Conservation (phyloP, 495 filamentous ascomycete genomes). For the Penicillium paradoxum region DNA sequence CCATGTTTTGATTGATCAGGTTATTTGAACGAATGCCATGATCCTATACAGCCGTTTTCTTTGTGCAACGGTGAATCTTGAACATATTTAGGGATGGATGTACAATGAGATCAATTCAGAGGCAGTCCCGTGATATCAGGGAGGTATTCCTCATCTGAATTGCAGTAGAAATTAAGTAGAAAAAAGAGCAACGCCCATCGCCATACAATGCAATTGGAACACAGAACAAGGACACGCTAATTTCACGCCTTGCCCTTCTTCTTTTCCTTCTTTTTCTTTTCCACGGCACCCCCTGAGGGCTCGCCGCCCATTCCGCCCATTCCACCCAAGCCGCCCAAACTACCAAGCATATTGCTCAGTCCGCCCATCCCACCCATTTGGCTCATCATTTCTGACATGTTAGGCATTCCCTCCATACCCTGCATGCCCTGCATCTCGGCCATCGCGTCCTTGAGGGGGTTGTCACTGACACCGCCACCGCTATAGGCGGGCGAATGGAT, state of each 20-base stretch:
- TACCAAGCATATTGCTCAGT: constrained; percentile 31
- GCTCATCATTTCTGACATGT: constrained; percentile 27
- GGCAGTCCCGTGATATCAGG: constrained; percentile 4
- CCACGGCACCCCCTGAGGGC: constrained; percentile 34
- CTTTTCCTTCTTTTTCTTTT: constrained; percentile 50
- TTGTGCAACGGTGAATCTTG: not conserved
- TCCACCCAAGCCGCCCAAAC: constrained; percentile 28
- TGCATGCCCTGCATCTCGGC: constrained; percentile 70
- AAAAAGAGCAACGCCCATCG: constrained; percentile 30
- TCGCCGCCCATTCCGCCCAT: constrained; percentile 32
- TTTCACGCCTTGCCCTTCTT: constrained; percentile 42
- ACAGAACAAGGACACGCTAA: constrained; percentile 1
- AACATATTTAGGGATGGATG: not conserved
- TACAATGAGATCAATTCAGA: constrained; percentile 4
- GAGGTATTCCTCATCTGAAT: constrained; percentile 16
- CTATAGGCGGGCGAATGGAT: constrained; percentile 83
- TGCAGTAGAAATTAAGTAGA: constrained; percentile 13
- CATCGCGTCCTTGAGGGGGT: constrained; percentile 98
- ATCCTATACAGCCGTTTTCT: not conserved
- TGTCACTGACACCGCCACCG: constrained; percentile 91
- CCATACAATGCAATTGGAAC: constrained; percentile 35
- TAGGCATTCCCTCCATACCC: constrained; percentile 45
- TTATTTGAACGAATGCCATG: constrained; percentile 56
- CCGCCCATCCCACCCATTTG: constrained; percentile 31
- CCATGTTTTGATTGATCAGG: constrained; percentile 91